These are phyloP conservation scores for Acrocalymma vagum DNA, from an alignment of 2,329 filamentous ascomycete species.

Conservation along the genomic window DNA sequence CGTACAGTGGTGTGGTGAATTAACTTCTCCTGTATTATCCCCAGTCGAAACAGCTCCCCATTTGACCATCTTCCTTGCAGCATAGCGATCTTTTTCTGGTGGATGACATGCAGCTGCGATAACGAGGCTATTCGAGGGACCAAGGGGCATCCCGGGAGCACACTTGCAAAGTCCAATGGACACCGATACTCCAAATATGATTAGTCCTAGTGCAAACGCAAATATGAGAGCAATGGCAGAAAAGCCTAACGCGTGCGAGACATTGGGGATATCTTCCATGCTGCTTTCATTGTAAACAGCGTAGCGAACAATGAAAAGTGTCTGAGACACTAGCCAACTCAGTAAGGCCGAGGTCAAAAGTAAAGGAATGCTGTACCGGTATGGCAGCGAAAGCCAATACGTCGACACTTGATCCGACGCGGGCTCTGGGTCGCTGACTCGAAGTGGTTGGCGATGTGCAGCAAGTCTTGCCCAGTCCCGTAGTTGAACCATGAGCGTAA, in stretches of 20 bases:
- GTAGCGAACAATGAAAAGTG: conserved; percentile 11
- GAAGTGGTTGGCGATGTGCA: conserved; percentile 7
- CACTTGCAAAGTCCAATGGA: conserved; percentile 11
- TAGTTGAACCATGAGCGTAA: conserved; percentile 14
- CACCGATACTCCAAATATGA: conserved; percentile 2
- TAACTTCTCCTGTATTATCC: not conserved
- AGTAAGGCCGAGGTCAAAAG: conserved; percentile 7
- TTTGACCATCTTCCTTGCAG: conserved; percentile 8
- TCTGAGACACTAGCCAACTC: conserved; percentile 14
- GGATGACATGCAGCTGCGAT: conserved; percentile 14
- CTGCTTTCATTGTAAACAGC: conserved; percentile 3
- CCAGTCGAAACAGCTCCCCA: conserved; percentile 8
- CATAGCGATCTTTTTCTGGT: conserved; percentile 10
- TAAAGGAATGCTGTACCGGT: conserved; percentile 14
- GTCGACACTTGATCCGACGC: conserved; percentile 15
- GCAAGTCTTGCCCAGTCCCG: conserved; percentile 16
- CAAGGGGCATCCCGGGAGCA: conserved; percentile 12
- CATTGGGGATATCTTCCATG: not conserved
- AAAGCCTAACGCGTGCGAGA: conserved; percentile 5
- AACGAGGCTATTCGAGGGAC: conserved; percentile 13
- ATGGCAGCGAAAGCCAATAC: conserved; percentile 18
- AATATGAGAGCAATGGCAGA: conserved; percentile 9
- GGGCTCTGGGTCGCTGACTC: conserved; percentile 15
- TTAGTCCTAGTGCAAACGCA: conserved; percentile 5
- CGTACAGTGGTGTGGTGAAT: conserved; percentile 4